These are phyloP conservation scores for Astrothelium macrocarpum DNA, from an alignment of 495 filamentous ascomycete genomes.

Conservation along the genomic window DNA sequence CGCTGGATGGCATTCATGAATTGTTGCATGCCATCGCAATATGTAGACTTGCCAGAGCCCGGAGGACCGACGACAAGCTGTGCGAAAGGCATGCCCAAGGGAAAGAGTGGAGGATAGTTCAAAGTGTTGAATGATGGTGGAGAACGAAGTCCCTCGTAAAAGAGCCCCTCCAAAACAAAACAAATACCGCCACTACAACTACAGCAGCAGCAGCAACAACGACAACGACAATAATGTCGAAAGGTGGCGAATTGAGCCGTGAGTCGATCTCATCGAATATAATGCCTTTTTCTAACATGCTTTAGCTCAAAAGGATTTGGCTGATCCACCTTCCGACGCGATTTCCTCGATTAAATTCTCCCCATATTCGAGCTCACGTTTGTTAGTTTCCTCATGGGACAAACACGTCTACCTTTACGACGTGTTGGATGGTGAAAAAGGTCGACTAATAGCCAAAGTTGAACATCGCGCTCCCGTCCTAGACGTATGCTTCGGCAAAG, in stretches of 20 bases:
- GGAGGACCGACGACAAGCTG: conserved; percentile 88
- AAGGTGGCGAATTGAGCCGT: background rate
- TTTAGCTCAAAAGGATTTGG: conserved; percentile 54
- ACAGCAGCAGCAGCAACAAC: no score
- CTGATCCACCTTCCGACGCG: conserved; percentile 71
- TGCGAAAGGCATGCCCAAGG: conserved; percentile 49
- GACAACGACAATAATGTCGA: background rate
- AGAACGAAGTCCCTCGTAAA: no score
- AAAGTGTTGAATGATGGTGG: no score
- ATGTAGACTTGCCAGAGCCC: conserved; percentile 91
- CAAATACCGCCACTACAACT: background rate
- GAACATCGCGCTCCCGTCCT: conserved; percentile 80
- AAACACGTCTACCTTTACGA: conserved; percentile 87
- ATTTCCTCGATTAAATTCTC: conserved; percentile 82
- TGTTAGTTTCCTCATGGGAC: conserved; percentile 93
- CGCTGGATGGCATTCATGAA: conserved; percentile 91
- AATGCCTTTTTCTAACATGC: no score
- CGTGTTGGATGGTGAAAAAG: conserved; percentile 50
- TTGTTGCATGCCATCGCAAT: conserved; percentile 97
- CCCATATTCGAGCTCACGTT: conserved; percentile 53
- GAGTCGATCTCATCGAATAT: background rate
- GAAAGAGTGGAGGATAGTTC: background rate
- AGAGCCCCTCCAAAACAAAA: background rate
- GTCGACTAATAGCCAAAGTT: conserved; percentile 55
- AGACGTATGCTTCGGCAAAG: conserved; percentile 81